Conservation (phyloP, 192 early-diverging fungal species). For the Backusella liffmaniae region DNA sequence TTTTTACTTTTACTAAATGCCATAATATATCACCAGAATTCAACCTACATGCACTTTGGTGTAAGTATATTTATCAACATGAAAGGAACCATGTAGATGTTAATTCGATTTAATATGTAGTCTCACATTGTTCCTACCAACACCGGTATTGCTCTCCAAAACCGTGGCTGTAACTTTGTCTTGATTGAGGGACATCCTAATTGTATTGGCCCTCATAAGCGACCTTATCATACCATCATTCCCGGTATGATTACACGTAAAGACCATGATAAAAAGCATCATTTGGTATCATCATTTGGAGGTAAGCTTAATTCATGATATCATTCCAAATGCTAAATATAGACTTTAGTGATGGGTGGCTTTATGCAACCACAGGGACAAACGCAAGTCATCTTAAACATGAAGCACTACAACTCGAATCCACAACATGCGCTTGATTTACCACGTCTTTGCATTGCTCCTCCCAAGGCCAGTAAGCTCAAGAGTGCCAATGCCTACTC, state of each 20-base stretch:
- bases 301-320: slow-evolving; percentile 7
- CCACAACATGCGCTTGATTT: slow-evolving; percentile 69
- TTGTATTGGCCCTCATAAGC: slow-evolving; percentile 61
- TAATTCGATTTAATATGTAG: slow-evolving; percentile 23
- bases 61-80: slow-evolving; percentile 35
- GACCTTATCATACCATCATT: slow-evolving; percentile 83
- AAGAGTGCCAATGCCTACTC: slow-evolving; percentile 19
- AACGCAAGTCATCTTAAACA: slow-evolving; percentile 72
- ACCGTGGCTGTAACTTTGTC: slow-evolving; percentile 66
- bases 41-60: slow-evolving; percentile 54
- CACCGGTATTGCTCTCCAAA: slow-evolving; percentile 69
- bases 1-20: neutral
- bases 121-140: slow-evolving; percentile 51
- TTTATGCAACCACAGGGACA: slow-evolving; percentile 88
- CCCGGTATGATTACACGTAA: slow-evolving; percentile 60
- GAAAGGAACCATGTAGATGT: neutral
- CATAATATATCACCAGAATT: slow-evolving; percentile 38
- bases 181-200: slow-evolving; percentile 62
- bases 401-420: slow-evolving; percentile 52
- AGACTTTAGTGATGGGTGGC: slow-evolving; percentile 62
- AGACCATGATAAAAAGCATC: slow-evolving; percentile 19
- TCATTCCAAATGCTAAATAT: neutral
- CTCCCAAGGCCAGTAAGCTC: slow-evolving; percentile 25
- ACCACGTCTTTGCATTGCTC: slow-evolving; percentile 64
- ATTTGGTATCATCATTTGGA: slow-evolving; percentile 49